These are phyloP conservation scores for Alternaria angustiovoidea DNA, from an alignment of 2,329 filamentous ascomycete species.

Conservation along the genomic window DNA sequence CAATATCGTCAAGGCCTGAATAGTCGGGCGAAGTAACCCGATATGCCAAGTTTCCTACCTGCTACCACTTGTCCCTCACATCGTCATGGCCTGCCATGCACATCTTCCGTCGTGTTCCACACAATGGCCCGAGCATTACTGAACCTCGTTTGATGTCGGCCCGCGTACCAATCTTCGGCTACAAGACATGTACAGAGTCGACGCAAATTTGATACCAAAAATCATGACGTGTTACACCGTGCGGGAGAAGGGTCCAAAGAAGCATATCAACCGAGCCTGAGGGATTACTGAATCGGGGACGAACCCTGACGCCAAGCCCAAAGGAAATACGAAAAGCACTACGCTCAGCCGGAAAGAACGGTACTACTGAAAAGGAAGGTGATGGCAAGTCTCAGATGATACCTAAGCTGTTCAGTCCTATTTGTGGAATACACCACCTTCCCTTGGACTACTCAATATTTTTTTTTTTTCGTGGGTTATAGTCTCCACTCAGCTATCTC, in stretches of 20 bases:
- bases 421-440: neutral
- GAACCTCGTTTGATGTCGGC: neutral
- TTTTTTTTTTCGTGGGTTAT: neutral
- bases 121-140: neutral
- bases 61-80: neutral
- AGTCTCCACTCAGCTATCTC: neutral
- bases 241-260: conserved; percentile 10
- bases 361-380: conserved; percentile 1
- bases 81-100: neutral
- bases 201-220: neutral
- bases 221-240: conserved; percentile 15
- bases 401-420: neutral
- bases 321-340: conserved; percentile 1
- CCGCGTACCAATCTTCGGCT: neutral
- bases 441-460: neutral
- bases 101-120: neutral
- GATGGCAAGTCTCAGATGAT: neutral
- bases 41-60: neutral
- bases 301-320: conserved; percentile 3
- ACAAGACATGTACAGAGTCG: neutral
- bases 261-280: conserved; percentile 9
- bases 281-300: conserved; percentile 4
- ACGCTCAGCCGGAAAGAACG: neutral
- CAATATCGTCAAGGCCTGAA: conserved; percentile 1
- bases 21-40: neutral